A percentile compares a stretch with the other conserved stretches of the same genome.
Evolutionary conservation across 371 early-diverging fungal species (phyloP).

Genomic region (Coemansia sp.): DNA sequence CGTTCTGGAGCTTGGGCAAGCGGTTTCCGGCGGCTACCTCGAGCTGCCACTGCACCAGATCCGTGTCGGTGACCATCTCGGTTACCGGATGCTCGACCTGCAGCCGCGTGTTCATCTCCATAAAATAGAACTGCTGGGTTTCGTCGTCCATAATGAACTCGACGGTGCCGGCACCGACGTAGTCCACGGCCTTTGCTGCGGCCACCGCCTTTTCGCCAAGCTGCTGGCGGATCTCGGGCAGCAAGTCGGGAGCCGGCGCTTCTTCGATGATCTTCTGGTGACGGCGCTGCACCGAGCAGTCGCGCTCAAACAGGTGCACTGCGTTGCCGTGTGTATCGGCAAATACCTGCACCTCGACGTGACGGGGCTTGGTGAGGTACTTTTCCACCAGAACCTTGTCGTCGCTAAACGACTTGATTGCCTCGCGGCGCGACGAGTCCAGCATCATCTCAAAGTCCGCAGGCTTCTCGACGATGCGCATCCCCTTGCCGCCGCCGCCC

Average conservation of each 20-base stretch:
- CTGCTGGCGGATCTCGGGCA: conserved; percentile 67
- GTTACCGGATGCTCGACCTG: conserved; percentile 98
- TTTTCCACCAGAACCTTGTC: conserved; percentile 91
- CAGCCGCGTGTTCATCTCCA: conserved; percentile 97
- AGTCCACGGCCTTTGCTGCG: conserved; percentile 88
- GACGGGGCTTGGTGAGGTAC: conserved; percentile 80
- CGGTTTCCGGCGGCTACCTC: conserved; percentile 33
- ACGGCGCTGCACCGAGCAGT: conserved; percentile 96
- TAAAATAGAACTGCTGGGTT: conserved; percentile 90
- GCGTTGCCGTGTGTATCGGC: conserved; percentile 87
- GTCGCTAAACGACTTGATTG: conserved; percentile 88
- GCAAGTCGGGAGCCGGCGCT: conserved; percentile 78
- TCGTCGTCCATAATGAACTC: conserved; percentile 95
- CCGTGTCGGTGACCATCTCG: conserved; percentile 92
- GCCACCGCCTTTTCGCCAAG: conserved; percentile 91
- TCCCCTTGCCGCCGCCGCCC: conserved; percentile 98
- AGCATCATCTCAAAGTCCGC: conserved; percentile 86
- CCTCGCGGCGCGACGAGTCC: conserved; percentile 81
- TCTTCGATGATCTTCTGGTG: conserved; percentile 99
- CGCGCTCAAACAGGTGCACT: conserved; percentile 93
- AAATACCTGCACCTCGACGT: conserved; percentile 97
- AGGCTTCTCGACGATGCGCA: conserved; percentile 78
- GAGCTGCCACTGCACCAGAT: conserved; percentile 74
- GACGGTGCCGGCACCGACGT: conserved; percentile 95
- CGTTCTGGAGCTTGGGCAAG: conserved; percentile 57